A percentile compares a stretch with the other conserved stretches of the same genome.
phyloP scores from a whole-genome alignment of 345 rosid genomes.

The Microthlaspi erraticum region DNA sequence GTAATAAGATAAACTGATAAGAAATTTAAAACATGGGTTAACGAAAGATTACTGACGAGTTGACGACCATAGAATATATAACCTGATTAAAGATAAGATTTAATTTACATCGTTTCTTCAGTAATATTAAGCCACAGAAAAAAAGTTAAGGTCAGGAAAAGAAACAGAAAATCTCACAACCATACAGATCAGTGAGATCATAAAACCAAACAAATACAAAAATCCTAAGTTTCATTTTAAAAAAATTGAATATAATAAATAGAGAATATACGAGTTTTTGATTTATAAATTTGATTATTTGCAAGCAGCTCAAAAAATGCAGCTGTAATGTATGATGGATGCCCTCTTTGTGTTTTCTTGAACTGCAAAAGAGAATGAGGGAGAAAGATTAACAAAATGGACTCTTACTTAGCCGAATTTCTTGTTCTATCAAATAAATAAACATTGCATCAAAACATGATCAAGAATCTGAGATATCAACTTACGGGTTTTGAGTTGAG shows the following conservation, averaged over 20 bases:
- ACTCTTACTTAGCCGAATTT: background rate
- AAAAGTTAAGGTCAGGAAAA: constrained; percentile 32
- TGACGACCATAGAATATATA: constrained; percentile 46
- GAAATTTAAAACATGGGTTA: constrained; percentile 11
- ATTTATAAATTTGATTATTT: constrained; percentile 15
- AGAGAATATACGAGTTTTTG: background rate
- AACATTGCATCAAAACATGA: constrained; percentile 10
- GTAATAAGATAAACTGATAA: background rate
- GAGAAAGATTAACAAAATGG: constrained; percentile 15
- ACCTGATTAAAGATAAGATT: constrained; percentile 23
- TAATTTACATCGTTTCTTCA: constrained; percentile 38
- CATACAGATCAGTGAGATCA: constrained; percentile 45
- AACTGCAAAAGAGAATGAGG: constrained; percentile 35
- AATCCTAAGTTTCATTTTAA: constrained; percentile 12
- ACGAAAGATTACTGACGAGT: constrained; percentile 22
- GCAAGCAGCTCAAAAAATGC: constrained; percentile 31
- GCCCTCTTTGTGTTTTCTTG: constrained; percentile 32
- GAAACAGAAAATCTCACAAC: constrained; percentile 38
- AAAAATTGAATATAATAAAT: constrained; percentile 12
- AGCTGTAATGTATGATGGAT: constrained; percentile 4
- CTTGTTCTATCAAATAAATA: constrained; percentile 4
- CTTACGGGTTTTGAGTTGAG: constrained; percentile 42
- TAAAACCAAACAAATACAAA: constrained; percentile 17
- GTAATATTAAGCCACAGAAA: constrained; percentile 20
- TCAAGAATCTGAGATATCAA: constrained; percentile 2